These are phyloP conservation scores for Boletus rufocinnamomeus DNA, from an alignment of 768 basidiomycete genomes.

Conservation along the genomic window DNA sequence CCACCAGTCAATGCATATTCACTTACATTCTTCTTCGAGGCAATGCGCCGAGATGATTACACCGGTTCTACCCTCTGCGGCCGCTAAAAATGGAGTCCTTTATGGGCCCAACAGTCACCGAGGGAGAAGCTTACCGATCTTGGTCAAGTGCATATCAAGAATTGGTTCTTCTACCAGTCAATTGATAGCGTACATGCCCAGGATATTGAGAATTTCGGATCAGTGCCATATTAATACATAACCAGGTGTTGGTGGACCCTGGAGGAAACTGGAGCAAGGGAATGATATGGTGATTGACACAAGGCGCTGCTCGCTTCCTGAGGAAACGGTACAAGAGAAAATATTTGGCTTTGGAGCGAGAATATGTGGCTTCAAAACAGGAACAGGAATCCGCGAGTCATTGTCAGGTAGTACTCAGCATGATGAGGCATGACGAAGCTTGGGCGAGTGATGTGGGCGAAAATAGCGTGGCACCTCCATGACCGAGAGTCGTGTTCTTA, in stretches of 20 bases:
- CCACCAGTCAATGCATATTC: background rate
- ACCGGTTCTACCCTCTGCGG: background rate
- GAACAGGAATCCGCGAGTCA: background rate
- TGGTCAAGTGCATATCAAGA: conserved; percentile 5
- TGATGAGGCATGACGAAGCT: background rate
- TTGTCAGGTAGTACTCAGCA: conserved; percentile 1
- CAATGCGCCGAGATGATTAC: conserved; percentile 3
- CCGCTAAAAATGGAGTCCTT: background rate
- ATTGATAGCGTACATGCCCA: background rate
- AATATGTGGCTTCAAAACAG: background rate
- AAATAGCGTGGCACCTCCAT: conserved; percentile 10
- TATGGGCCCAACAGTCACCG: background rate
- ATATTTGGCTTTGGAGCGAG: background rate
- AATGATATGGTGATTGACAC: background rate
- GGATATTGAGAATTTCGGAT: background rate
- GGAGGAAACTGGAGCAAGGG: background rate
- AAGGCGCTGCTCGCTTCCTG: background rate
- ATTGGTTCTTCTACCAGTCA: background rate
- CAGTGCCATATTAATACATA: background rate
- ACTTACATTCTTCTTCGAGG: background rate
- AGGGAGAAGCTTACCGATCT: background rate
- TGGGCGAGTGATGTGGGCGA: background rate
- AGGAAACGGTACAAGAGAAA: background rate
- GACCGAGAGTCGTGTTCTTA: conserved; percentile 12
- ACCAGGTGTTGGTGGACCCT: background rate